These are phyloP conservation scores for Grigorovia jiainica DNA, from an alignment of 805 yeast genomes.

Conservation along the genomic window DNA sequence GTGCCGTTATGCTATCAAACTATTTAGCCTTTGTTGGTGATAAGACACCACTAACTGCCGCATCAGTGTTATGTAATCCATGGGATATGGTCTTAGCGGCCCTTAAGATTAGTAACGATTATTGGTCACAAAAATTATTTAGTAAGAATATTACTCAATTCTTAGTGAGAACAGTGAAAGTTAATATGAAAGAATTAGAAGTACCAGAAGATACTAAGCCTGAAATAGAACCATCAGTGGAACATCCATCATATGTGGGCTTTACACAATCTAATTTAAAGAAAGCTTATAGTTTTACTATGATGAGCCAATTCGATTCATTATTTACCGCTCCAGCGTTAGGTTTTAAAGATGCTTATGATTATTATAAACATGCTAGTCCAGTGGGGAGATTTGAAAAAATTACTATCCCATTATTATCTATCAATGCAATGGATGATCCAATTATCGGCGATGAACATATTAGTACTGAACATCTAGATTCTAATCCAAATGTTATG, in stretches of 20 bases:
- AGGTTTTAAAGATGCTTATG: constrained; percentile 51
- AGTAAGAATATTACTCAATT: constrained; percentile 34
- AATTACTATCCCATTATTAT: constrained; percentile 51
- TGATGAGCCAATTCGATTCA: constrained; percentile 50
- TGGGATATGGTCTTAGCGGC: constrained; percentile 60
- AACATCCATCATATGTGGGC: constrained; percentile 13
- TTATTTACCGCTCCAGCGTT: constrained; percentile 49
- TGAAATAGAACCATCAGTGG: constrained; percentile 9
- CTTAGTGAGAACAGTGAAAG: constrained; percentile 36
- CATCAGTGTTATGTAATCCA: constrained; percentile 54
- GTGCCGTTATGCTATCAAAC: constrained; percentile 57
- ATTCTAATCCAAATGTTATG: constrained; percentile 47
- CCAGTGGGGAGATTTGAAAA: constrained; percentile 49
- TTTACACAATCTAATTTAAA: constrained; percentile 28
- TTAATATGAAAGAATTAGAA: constrained; percentile 30
- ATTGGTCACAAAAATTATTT: constrained; percentile 34
- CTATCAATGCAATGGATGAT: constrained; percentile 51
- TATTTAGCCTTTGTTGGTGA: constrained; percentile 61
- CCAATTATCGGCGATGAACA: constrained; percentile 45
- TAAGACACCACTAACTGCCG: constrained; percentile 43
- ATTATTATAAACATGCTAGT: constrained; percentile 58
- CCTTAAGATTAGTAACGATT: constrained; percentile 32
- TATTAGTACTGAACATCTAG: constrained; percentile 42
- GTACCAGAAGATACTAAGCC: constrained; percentile 11
- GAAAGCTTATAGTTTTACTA: constrained; percentile 31